phyloP scores from a whole-genome alignment of 2,329 filamentous ascomycete species.

The Verticillium tricorpus region DNA sequence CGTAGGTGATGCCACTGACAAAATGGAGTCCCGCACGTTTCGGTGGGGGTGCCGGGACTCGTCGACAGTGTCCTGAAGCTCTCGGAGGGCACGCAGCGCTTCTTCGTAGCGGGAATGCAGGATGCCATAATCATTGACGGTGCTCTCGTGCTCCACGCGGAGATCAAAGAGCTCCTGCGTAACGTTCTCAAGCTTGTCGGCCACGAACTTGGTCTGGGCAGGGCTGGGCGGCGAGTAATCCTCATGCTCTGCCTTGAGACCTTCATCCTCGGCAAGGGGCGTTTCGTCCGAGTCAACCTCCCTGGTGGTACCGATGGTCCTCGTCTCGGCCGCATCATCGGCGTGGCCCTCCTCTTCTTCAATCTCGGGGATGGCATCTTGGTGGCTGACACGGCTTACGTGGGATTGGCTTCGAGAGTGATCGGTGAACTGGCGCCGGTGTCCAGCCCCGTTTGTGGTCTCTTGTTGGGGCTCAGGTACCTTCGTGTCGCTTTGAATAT shows the following conservation, averaged over 20 bases:
- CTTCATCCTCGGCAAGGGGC: conserved; percentile 8
- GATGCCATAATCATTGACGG: conserved; percentile 73
- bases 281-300: background rate
- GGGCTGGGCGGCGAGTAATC: conserved; percentile 59
- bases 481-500: conserved; percentile 59
- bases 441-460: conserved; percentile 33
- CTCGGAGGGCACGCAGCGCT: conserved; percentile 73
- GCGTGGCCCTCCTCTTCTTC: conserved; percentile 35
- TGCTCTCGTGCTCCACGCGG: conserved; percentile 83
- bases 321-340: conserved; percentile 5
- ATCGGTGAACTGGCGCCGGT: conserved; percentile 40
- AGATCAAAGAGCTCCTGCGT: conserved; percentile 90
- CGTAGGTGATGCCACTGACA: conserved; percentile 47
- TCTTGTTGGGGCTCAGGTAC: conserved; percentile 31
- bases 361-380: conserved; percentile 50
- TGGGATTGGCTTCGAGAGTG: conserved; percentile 52
- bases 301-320: background rate
- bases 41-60: conserved; percentile 64
- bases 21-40: conserved; percentile 48
- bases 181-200: conserved; percentile 87
- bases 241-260: conserved; percentile 3
- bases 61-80: conserved; percentile 80
- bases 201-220: conserved; percentile 79
- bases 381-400: conserved; percentile 48
- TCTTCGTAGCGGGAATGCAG: conserved; percentile 89